Conservation (phyloP, 768 basidiomycete species). For the Tylopilus subfusipes region DNA sequence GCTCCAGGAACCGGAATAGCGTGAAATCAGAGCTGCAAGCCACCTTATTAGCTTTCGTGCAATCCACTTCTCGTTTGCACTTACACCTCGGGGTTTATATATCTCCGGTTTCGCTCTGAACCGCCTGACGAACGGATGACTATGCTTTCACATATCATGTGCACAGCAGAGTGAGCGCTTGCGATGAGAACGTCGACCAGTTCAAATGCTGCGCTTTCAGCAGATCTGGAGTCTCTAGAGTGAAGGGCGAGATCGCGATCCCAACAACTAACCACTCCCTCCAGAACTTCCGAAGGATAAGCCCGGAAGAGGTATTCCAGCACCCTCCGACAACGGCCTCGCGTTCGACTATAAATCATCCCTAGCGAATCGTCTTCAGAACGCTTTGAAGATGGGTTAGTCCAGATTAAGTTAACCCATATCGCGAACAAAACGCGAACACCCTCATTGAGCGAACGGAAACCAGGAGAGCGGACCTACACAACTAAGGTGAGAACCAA, state of each 20-base stretch:
- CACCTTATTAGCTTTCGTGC: conserved; percentile 2
- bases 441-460: conserved; percentile 74
- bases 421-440: conserved; percentile 73
- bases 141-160: conserved; percentile 86
- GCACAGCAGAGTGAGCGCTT: conserved; percentile 82
- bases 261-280: conserved; percentile 84
- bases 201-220: conserved; percentile 64
- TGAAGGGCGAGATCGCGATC: conserved; percentile 51
- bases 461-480: conserved; percentile 67
- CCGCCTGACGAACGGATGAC: conserved; percentile 51
- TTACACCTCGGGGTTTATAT: conserved; percentile 66
- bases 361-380: conserved; percentile 66
- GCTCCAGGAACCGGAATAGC: conserved; percentile 85
- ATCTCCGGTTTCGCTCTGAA: conserved; percentile 59
- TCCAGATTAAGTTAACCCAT: conserved; percentile 64
- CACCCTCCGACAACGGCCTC: conserved; percentile 69
- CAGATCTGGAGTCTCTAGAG: conserved; percentile 35
- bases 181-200: conserved; percentile 79
- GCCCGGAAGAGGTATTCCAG: conserved; percentile 84
- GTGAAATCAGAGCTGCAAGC: conserved; percentile 63
- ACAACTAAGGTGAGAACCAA: conserved; percentile 1
- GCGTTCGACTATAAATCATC: conserved; percentile 62
- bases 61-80: conserved; percentile 20
- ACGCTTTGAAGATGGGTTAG: conserved; percentile 40
- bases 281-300: conserved; percentile 77